phyloP scores from a whole-genome alignment of 106 monocot genomes.

The Dendrobium catenatum region DNA sequence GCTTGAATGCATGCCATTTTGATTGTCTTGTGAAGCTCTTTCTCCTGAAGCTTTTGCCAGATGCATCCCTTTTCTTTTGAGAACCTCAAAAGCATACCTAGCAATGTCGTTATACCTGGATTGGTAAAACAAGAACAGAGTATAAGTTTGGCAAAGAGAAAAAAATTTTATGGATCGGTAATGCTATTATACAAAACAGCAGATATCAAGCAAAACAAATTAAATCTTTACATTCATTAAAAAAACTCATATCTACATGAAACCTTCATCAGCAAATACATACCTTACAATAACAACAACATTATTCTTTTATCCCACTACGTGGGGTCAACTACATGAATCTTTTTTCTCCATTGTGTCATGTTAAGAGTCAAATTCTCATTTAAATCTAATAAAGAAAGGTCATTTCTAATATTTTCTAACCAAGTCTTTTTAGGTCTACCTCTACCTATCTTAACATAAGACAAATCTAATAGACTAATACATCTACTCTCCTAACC shows the following conservation, averaged over 20 bases:
- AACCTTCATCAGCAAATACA: not conserved
- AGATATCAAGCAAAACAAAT: not conserved
- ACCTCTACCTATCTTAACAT: no score
- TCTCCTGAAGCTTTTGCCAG: constrained; percentile 12
- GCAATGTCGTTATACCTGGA: constrained; percentile 93
- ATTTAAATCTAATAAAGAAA: no score
- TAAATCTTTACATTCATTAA: not conserved
- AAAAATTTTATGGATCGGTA: not conserved
- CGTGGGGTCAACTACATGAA: no score
- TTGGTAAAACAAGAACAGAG: constrained; percentile 4
- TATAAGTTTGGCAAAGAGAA: not conserved
- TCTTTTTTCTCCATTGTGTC: no score
- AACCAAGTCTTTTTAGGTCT: no score
- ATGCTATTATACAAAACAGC: not conserved
- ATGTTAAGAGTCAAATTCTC: no score
- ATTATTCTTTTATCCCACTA: no score
- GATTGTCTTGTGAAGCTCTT: constrained; percentile 17
- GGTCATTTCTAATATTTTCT: no score
- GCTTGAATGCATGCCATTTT: constrained; percentile 12
- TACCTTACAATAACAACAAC: not conserved
- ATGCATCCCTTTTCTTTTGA: constrained; percentile 23
- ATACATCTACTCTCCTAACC: no score
- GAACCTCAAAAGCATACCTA: constrained; percentile 73
- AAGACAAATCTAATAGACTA: no score
- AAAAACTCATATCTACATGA: not conserved